Evolutionary conservation across 139 green algal genomes (phyloP).

Genomic region (Picochlorum sp.): DNA sequence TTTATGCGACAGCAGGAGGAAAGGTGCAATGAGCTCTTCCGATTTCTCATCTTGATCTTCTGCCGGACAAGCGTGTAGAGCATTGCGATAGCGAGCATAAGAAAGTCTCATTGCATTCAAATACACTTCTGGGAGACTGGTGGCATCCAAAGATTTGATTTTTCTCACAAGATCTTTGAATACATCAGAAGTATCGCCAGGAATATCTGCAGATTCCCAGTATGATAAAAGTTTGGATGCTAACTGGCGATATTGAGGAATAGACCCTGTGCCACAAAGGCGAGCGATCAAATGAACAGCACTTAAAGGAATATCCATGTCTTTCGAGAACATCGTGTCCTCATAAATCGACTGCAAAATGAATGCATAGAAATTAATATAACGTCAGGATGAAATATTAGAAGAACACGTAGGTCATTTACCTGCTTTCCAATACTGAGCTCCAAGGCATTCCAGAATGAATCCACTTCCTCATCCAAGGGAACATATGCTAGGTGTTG

Average conservation of each 20-base stretch:
- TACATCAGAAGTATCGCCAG: neutral
- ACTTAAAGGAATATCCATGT: neutral
- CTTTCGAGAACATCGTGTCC: too few species aligned
- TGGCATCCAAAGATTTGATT: slow-evolving; percentile 18
- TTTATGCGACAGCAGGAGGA: slow-evolving; percentile 10
- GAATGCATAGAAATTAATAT: neutral
- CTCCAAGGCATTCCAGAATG: slow-evolving; percentile 7
- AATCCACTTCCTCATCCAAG: neutral
- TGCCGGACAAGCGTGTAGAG: neutral
- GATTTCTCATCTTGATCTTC: neutral
- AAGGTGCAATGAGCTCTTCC: slow-evolving; percentile 1
- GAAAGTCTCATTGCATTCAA: slow-evolving; percentile 16
- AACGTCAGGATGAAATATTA: neutral
- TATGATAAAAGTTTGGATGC: slow-evolving; percentile 33
- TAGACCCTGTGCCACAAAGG: neutral
- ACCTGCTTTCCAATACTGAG: neutral
- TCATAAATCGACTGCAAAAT: neutral
- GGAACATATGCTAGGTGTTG: neutral
- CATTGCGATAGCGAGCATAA: slow-evolving; percentile 1
- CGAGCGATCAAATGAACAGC: slow-evolving; percentile 1
- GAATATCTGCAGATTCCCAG: neutral
- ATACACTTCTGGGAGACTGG: slow-evolving; percentile 16
- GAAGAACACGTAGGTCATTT: neutral
- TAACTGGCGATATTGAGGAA: slow-evolving; percentile 17
- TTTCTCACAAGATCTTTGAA: neutral